Evolutionary conservation across 768 basidiomycete genomes (phyloP), one percentile per base, ranked within the genome.

Genomic region (Ramaria sp.): DNA sequence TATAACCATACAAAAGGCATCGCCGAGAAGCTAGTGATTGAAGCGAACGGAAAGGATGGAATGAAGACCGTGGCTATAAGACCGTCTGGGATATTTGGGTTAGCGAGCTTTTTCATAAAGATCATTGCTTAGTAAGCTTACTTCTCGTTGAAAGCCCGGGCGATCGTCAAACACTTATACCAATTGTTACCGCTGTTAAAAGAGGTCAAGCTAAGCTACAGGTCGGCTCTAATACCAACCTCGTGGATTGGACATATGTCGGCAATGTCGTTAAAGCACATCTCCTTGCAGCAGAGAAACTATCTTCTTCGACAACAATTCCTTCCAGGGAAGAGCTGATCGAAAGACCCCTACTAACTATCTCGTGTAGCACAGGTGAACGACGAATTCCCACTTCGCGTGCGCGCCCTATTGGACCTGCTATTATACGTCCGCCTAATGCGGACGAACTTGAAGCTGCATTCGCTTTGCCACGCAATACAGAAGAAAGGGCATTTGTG

Each of bases 51-150:
- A 3, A 79, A 84, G 61, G 79, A 78, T 20, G 90, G 88, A 13
- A 73, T 98, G 5, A 68, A 88, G 58, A 98, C 96, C 1, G 90
- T 94, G 44, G 88, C 93, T 13, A 69, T 98, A 41, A 74, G 96
- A 37, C 95, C 95, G 1, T 84, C 94, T 16, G 93, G 95, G 1
- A 96, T 98, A 61, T 98, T 97, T 62, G 96, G 96, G 92, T 89
- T 58, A 50, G 83, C 1, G 67, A 12, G 13, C 9, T 16, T 16
- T 52, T 30, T 12, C 28, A 9, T 30, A 8, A 41, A 41, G 18
- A 37, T 49, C 38, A 18, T 42, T 16, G 28, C 28, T 48, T 37
- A 2, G 5, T 44, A 55, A 54, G 37, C 55, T 44, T 15, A 27
- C 47, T 52, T 56, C 37, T 42, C 48, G 8, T n/a, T 48, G 38